Base-by-base conservation (phyloP, 331 rosid genomes). In the Rosa hybrid region DNA sequence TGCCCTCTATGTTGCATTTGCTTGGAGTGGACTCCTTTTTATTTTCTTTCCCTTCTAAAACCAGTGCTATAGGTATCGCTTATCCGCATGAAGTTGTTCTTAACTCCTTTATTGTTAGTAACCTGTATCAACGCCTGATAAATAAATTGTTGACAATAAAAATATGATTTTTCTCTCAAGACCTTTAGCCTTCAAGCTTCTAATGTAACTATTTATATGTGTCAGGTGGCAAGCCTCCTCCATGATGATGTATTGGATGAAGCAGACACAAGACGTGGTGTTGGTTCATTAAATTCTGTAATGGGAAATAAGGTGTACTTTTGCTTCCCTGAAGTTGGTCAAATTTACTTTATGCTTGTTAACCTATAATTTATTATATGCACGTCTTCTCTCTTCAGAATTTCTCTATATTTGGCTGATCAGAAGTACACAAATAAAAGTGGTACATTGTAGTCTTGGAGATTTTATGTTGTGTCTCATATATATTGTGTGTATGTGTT, bases 221-320 rank as follows among this genome's bases (percentile, higher is more conserved):
- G 48, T 46, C 80, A 96, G 98, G 99, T 96, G 83, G 98, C 99
- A 64, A 96, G 98, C 85, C 99, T 96, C 86, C 93, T 96, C 80
- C 99, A 96, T 18, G 99, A 96, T 84, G 99, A 93, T 82, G 98
- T 96, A 44, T 85, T 96, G 88, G 99, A 96, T 83, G 99, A 93
- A 79, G 99, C 99, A 54, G 96, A 91, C 72, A 93, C 97, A 48
- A 89, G 99, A 82, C 96, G 99, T 62, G 99, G 98, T 77, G 83
- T 93, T 81, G 82, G 94, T 74, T 93, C 99, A 39, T 83, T 96
- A 84, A 96, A 96, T 80, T 81, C 68, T 78, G 81, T 91, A 74
- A 91, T 96, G 98, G 99, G 98, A 71, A 93, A 96, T 81, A 96
- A 96, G 98, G 99, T 93, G 51, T 4, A 44, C n/a, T 54, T 81